Base-by-base conservation (phyloP, 1,139 yeast species). In the Kodamaea ohmeri region DNA sequence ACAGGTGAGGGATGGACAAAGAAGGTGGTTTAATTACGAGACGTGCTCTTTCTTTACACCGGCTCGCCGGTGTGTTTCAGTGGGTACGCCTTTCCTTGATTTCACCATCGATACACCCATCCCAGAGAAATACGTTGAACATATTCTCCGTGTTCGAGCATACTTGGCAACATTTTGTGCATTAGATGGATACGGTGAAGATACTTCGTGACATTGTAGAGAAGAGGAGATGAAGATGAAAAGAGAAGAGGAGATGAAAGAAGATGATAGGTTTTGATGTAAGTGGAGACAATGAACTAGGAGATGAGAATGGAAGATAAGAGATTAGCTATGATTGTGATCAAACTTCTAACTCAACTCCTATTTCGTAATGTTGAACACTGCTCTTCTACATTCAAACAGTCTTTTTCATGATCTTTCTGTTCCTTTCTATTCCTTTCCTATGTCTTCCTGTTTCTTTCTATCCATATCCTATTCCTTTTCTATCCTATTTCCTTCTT, bases 141-240 rank as follows among this genome's bases (percentile, higher is more conserved):
- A 81, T 80, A 81, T 80, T 81, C 75, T 78, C 84, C 86, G 78
- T 78, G 78, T 76, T 75, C 76, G 78, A 73, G 77, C 76, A 56
- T 57, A 52, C 48, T 47, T 55, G 57, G 30, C 14, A 32, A 45
- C 50, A 47, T 50, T 51, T 48, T 52, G 53, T 50, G 71, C 69
- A 65, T 67, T 65, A 77, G 82, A 78, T 80, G 85, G 74, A 76
- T 77, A 68, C 79, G 87, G 85, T 73, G 73, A 81, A 82, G 88
- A 79, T 76, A 76, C 80, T 74, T 77, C 82, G 83, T 76, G 68
- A 80, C 83, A 81, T 76, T 60, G 46, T 33, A 18, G 21, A 8
- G 17, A 25, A 14, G 8, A 13, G 28, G 7, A 9, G 28, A 13
- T 11, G 28, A 13, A 25, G 9, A 11, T 12, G 12, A 25, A 20